These are phyloP conservation scores for Mycosphaerelloides madeirae DNA, from an alignment of 2,329 filamentous ascomycete species.

Conservation along the genomic window DNA sequence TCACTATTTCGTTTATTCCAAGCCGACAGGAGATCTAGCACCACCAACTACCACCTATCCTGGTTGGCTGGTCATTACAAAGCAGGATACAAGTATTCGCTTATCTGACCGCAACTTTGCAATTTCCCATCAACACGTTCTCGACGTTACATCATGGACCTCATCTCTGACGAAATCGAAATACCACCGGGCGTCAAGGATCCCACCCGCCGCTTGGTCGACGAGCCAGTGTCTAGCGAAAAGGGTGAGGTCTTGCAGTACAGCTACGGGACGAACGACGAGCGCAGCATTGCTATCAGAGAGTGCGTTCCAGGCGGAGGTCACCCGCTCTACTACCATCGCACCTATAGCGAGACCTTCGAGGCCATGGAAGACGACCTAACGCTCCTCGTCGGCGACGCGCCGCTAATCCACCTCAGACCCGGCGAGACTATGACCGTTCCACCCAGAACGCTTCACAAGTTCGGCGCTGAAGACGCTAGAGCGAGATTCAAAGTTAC, in stretches of 20 bases:
- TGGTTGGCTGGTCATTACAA: too few species aligned
- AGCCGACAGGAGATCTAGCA: too few species aligned
- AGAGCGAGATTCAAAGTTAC: constrained; percentile 2
- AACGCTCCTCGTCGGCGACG: background rate
- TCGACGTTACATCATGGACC: background rate
- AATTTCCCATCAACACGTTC: too few species aligned
- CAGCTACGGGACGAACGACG: constrained; percentile 4
- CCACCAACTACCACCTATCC: too few species aligned
- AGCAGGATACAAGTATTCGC: too few species aligned
- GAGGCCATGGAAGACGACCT: constrained; percentile 1
- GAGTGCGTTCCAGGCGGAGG: constrained; percentile 1
- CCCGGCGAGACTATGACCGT: background rate
- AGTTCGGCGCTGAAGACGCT: background rate
- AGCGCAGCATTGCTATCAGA: background rate
- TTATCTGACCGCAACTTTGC: too few species aligned
- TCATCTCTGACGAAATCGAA: background rate
- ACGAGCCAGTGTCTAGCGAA: constrained; percentile 3
- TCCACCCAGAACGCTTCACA: background rate
- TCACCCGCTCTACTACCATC: constrained; percentile 4
- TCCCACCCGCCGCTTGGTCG: background rate
- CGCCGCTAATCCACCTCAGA: background rate
- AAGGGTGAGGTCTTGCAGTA: constrained; percentile 1
- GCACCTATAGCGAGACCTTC: background rate
- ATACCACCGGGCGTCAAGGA: constrained; percentile 5
- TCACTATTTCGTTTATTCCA: too few species aligned